Percentiles rank a stretch among this genome's conserved stretches.
phyloP scores from a whole-genome alignment of 1,284 basidiomycete genomes.

The Pterulicium gracile region DNA sequence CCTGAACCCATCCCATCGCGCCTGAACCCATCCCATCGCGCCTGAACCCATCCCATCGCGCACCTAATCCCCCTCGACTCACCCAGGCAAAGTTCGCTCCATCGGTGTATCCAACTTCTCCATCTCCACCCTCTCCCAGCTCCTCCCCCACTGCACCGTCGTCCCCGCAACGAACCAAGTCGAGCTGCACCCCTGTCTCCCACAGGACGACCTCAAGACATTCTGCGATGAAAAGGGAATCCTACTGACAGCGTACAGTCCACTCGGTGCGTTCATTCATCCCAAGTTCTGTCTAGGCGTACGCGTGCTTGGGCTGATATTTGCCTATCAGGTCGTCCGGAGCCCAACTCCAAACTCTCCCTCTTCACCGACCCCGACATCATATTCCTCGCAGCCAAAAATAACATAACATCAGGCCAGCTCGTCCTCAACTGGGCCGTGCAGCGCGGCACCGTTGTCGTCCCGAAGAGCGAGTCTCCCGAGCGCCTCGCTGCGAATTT shows the following conservation, averaged over 20 bases:
- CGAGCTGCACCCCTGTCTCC: slow-evolving; percentile 47
- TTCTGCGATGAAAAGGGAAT: slow-evolving; percentile 54
- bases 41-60: neutral
- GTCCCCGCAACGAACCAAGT: slow-evolving; percentile 58
- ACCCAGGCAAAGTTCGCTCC: slow-evolving; percentile 33
- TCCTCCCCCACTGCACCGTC: slow-evolving; percentile 27
- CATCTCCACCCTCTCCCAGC: slow-evolving; percentile 33
- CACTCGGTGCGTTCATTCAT: slow-evolving; percentile 31
- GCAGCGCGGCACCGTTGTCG: slow-evolving; percentile 27
- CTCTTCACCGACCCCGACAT: slow-evolving; percentile 18
- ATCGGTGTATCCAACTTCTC: slow-evolving; percentile 68
- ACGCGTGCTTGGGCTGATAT: neutral
- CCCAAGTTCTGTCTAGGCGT: neutral
- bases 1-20: neutral
- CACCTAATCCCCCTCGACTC: neutral
- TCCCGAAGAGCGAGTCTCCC: slow-evolving; percentile 40
- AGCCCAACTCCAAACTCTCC: slow-evolving; percentile 1
- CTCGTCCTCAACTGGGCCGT: slow-evolving; percentile 43
- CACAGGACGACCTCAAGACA: slow-evolving; percentile 40
- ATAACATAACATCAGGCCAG: slow-evolving; percentile 35
- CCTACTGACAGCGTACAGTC: slow-evolving; percentile 56
- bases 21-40: neutral
- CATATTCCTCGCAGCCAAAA: slow-evolving; percentile 32
- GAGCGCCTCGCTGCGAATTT: slow-evolving; percentile 38
- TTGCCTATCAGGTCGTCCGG: neutral